Evolutionary conservation across 352 stramenopile species (phyloP).

Genomic region (Phytophthora boehmeriae): DNA sequence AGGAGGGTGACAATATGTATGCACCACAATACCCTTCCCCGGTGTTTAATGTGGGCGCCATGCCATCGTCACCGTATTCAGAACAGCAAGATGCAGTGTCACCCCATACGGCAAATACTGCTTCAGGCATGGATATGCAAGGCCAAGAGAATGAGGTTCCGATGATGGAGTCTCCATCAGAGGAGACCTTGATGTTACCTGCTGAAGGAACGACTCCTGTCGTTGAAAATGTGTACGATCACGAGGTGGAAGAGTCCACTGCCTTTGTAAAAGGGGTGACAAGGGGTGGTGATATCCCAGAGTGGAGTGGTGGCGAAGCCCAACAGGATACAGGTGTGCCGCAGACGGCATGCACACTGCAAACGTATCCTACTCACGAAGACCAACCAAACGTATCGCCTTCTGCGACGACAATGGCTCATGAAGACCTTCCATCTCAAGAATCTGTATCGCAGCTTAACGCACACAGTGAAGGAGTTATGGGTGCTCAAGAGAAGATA

Average conservation of each 20-base stretch:
- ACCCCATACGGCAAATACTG: slow-evolving; percentile 6
- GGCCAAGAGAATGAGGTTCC: slow-evolving; percentile 18
- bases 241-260: not conserved
- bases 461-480: not conserved
- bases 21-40: slow-evolving; percentile 20
- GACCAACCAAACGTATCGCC: not conserved
- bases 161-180: slow-evolving; percentile 12
- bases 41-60: slow-evolving; percentile 25
- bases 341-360: slow-evolving; percentile 2
- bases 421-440: not conserved
- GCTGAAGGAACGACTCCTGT: not conserved
- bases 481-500: not conserved
- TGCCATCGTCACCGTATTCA: slow-evolving; percentile 16
- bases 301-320: slow-evolving; percentile 10
- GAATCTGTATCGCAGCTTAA: not conserved
- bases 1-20: slow-evolving; percentile 5
- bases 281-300: not conserved
- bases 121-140: slow-evolving; percentile 6
- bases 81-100: slow-evolving; percentile 17
- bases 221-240: slow-evolving; percentile 6
- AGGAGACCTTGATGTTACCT: slow-evolving; percentile 17
- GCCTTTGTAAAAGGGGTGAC: not conserved
- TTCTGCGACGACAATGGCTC: not conserved
- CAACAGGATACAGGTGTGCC: slow-evolving; percentile 4
- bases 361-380: not conserved